A percentile compares a stretch with the other conserved stretches of the same genome.
phyloP scores from a whole-genome alignment of 2,329 filamentous ascomycete genomes.

The Ophiostoma pallidulum region DNA sequence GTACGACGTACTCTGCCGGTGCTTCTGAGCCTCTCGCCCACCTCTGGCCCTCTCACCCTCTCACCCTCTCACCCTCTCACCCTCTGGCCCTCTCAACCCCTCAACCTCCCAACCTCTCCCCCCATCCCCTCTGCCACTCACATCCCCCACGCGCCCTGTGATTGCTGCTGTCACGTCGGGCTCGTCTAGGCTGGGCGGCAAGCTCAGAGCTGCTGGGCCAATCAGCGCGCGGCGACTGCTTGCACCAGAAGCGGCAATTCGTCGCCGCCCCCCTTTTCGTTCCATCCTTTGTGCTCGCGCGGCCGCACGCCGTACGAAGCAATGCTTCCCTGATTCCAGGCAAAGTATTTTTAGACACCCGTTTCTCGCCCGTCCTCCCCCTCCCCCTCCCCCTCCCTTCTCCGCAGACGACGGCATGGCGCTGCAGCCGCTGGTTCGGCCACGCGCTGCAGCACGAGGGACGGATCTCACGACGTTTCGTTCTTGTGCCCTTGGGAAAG shows the following conservation, averaged over 20 bases:
- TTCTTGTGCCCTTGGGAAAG: too few relatives aligned
- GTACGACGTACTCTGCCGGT: too few relatives aligned
- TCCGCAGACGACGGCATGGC: constrained; percentile 1
- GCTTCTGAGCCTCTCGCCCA: too few relatives aligned
- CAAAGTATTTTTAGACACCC: neutral
- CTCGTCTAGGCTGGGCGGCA: constrained; percentile 7
- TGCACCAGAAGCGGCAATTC: neutral
- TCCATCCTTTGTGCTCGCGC: too few relatives aligned
- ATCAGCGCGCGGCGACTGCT: constrained; percentile 1
- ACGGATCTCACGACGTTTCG: too few relatives aligned
- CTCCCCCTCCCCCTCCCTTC: neutral
- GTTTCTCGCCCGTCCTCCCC: too few relatives aligned
- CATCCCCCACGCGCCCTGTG: neutral
- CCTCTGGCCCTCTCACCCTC: too few relatives aligned
- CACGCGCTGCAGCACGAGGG: neutral
- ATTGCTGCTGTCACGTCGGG: constrained; percentile 7
- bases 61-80: too few relatives aligned
- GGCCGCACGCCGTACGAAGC: neutral
- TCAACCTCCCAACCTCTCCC: too few relatives aligned
- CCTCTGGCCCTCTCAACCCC: too few relatives aligned
- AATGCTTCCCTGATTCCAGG: neutral
- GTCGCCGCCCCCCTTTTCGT: neutral
- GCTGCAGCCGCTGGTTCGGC: constrained; percentile 1
- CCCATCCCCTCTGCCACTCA: neutral
- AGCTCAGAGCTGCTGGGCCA: constrained; percentile 3